A percentile compares a stretch with the other conserved stretches of the same genome.
Conservation (phyloP, 257 asterid genomes). For the Galeopsis tetrahit region DNA sequence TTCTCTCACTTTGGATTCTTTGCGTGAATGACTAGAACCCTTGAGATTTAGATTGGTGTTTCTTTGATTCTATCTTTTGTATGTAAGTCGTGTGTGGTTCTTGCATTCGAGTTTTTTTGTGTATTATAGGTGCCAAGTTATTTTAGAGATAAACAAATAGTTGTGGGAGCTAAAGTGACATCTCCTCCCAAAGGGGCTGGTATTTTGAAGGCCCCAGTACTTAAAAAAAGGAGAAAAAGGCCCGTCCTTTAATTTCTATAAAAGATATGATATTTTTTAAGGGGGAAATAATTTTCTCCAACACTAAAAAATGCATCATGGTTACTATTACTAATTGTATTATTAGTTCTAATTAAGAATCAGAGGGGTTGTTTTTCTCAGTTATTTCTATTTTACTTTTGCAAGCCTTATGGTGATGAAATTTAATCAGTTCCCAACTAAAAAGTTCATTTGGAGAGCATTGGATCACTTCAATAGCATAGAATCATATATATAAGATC, state of each 20-base stretch:
- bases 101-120: conserved; percentile 2
- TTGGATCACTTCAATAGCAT: not conserved
- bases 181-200: conserved; percentile 24
- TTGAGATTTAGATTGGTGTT: conserved; percentile 41
- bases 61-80: conserved; percentile 21
- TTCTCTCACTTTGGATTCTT: too few species aligned
- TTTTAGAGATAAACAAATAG: conserved; percentile 53
- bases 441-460: not conserved
- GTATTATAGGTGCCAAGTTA: conserved; percentile 65
- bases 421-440: too few species aligned
- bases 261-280: not conserved
- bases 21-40: too few species aligned
- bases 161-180: conserved; percentile 36
- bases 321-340: not conserved
- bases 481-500: not conserved
- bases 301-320: not conserved
- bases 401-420: not conserved
- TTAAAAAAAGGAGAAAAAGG: conserved; percentile 40
- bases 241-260: conserved; percentile 28
- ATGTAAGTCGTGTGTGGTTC: not conserved
- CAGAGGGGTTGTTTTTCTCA: not conserved
- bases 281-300: not conserved
- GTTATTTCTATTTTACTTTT: not conserved
- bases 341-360: not conserved
- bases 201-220: conserved; percentile 32